Percentiles rank a stretch among this genome's conserved stretches.
Evolutionary conservation across 306 rosid genomes (phyloP).

Genomic region (Quercus alba): DNA sequence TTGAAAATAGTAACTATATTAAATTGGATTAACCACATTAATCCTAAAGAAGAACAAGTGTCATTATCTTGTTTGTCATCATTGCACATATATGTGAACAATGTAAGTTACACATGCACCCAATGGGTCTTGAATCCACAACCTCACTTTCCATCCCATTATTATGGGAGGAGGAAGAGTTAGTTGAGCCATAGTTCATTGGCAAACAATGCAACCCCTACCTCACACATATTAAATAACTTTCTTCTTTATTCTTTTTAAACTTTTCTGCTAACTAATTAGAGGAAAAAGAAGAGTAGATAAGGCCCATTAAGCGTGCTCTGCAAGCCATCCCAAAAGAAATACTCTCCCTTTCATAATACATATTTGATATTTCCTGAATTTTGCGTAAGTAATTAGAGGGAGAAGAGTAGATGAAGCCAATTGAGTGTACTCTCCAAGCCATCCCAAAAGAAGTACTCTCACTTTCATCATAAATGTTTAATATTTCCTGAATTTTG

Average conservation of each 20-base stretch:
- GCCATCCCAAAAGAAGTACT: neutral
- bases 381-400: neutral
- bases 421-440: neutral
- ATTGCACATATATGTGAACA: neutral
- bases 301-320: neutral
- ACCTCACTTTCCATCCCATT: too few species aligned
- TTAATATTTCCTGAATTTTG: neutral
- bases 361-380: too few species aligned
- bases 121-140: too few species aligned
- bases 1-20: too few species aligned
- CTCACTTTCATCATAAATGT: too few species aligned
- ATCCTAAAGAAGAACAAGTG: neutral
- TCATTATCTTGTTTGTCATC: neutral
- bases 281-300: neutral
- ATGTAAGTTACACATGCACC: neutral
- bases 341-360: too few species aligned
- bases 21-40: neutral
- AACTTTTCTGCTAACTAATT: neutral
- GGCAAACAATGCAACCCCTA: neutral
- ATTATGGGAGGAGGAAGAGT: too few species aligned
- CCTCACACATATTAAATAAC: neutral
- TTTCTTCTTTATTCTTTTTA: neutral
- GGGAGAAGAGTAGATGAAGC: neutral
- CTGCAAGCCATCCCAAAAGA: neutral
- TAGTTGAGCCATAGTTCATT: too few species aligned